Conservation (phyloP, 495 filamentous ascomycete genomes). For the Tuber umbilicatum region DNA sequence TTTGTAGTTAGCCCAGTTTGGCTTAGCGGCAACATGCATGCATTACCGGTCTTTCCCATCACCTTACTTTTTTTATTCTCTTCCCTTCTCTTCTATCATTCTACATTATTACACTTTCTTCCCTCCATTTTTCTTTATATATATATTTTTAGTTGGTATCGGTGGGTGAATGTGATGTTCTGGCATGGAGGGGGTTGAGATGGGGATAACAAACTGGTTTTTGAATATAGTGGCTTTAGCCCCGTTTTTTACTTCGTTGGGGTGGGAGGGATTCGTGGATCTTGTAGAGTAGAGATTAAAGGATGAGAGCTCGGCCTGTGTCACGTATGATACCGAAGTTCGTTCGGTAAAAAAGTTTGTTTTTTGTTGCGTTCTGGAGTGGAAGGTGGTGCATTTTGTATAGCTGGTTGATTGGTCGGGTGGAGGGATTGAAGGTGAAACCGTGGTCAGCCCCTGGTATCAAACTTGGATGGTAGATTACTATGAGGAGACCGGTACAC, state of each 20-base stretch:
- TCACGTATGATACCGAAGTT: background rate
- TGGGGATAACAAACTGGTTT: background rate
- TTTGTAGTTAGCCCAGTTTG: background rate
- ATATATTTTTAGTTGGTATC: background rate
- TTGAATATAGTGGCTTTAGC: background rate
- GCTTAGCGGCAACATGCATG: background rate
- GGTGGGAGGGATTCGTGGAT: background rate
- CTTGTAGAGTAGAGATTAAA: background rate
- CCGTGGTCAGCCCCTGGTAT: background rate
- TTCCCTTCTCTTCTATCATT: background rate
- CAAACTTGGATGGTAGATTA: background rate
- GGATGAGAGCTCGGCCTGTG: background rate
- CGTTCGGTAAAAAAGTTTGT: background rate
- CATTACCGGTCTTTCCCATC: background rate
- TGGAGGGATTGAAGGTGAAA: background rate
- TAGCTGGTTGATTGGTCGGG: background rate
- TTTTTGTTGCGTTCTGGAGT: background rate
- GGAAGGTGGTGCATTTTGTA: background rate
- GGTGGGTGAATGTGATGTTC: background rate
- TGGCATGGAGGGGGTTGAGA: background rate
- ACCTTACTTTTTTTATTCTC: background rate
- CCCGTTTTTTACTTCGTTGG: background rate
- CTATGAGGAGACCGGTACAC: background rate
- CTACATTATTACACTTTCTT: background rate
- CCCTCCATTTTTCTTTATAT: background rate